phyloP scores from a whole-genome alignment of 805 yeast species.

The Zygosaccharomyces kombuchaensis region DNA sequence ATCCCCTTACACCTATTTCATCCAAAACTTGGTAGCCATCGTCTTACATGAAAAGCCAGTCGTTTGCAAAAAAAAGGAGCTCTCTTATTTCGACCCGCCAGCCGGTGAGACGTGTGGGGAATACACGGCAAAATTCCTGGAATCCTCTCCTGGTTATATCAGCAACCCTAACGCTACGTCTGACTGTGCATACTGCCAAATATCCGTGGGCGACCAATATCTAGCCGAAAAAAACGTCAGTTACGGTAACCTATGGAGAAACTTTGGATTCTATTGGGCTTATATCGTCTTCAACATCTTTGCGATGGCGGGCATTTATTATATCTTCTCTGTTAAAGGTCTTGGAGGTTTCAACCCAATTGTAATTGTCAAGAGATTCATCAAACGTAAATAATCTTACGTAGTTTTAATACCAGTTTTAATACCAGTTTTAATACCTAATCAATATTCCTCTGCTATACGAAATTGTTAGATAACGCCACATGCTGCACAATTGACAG shows the following conservation, averaged over 20 bases:
- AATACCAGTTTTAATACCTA: too few relatives aligned
- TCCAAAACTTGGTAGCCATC: conserved; percentile 49
- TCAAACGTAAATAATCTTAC: not conserved
- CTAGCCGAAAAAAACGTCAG: conserved; percentile 41
- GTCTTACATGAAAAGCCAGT: conserved; percentile 51
- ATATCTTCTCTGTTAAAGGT: conserved; percentile 25
- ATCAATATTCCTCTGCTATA: too few relatives aligned
- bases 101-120: conserved; percentile 59
- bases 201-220: conserved; percentile 44
- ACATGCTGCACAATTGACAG: too few relatives aligned
- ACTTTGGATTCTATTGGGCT: conserved; percentile 57
- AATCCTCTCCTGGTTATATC: conserved; percentile 50
- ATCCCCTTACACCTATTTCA: conserved; percentile 69
- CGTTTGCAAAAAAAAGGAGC: conserved; percentile 45
- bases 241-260: conserved; percentile 56
- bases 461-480: too few relatives aligned
- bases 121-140: conserved; percentile 45
- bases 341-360: not conserved
- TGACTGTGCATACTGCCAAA: conserved; percentile 48
- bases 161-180: conserved; percentile 46
- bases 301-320: conserved; percentile 38
- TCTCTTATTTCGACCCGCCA: conserved; percentile 50
- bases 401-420: too few relatives aligned
- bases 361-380: not conserved
- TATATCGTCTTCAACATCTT: conserved; percentile 50